A percentile compares a stretch with the other conserved stretches of the same genome.
Evolutionary conservation across 1,284 basidiomycete species (phyloP).

Genomic region (Laetiporus sulphureus): DNA sequence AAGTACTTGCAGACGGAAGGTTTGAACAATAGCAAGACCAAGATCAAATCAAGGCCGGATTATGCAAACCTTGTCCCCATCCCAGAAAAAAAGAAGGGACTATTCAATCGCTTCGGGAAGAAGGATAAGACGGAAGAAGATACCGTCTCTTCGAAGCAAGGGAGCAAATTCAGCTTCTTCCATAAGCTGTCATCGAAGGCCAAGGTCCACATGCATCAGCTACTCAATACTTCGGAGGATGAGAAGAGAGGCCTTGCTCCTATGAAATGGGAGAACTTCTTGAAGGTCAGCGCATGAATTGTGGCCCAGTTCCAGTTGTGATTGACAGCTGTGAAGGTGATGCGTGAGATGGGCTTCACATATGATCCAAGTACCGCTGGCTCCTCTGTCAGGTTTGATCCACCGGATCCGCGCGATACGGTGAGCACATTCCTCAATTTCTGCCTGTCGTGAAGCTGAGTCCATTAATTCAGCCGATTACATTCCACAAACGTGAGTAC

Average conservation of each 20-base stretch:
- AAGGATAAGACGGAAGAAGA: conserved; percentile 27
- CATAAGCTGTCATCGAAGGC: conserved; percentile 53
- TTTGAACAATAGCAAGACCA: conserved; percentile 41
- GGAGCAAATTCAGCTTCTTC: conserved; percentile 47
- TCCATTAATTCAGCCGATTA: conserved; percentile 52
- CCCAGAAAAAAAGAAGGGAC: conserved; percentile 34
- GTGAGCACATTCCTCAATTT: too few relatives aligned
- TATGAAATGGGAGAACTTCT: conserved; percentile 71
- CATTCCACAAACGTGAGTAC: conserved; percentile 66
- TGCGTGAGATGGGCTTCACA: conserved; percentile 71
- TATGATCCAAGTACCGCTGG: conserved; percentile 71
- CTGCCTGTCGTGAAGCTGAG: too few relatives aligned
- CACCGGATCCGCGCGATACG: conserved; percentile 49
- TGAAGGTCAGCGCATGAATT: conserved; percentile 35
- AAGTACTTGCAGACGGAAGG: conserved; percentile 58
- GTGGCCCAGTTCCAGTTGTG: background rate
- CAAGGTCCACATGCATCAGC: conserved; percentile 51
- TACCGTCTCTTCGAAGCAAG: conserved; percentile 13
- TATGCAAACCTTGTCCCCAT: conserved; percentile 45
- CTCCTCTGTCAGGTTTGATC: conserved; percentile 76
- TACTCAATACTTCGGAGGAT: conserved; percentile 50
- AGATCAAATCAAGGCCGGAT: conserved; percentile 62
- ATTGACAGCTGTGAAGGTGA: conserved; percentile 39
- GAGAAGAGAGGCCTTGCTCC: conserved; percentile 47
- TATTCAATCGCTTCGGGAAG: conserved; percentile 45